phyloP scores from a whole-genome alignment of 179 eudicot genomes.

The Monotropa hypopitys region DNA sequence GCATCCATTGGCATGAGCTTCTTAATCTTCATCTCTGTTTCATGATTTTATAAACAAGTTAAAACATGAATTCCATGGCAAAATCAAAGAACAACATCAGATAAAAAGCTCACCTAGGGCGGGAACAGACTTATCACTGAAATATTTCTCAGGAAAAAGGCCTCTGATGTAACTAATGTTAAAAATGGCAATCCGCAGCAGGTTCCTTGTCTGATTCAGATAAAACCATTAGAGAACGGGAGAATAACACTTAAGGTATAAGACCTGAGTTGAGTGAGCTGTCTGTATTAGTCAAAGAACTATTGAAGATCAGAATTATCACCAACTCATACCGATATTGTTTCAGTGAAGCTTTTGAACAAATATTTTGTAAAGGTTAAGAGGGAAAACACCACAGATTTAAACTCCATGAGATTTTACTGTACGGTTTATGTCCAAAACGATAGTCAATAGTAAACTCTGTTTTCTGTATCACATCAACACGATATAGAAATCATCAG shows the following conservation, averaged over 20 bases:
- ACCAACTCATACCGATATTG: too few relatives aligned
- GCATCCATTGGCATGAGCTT: constrained; percentile 91
- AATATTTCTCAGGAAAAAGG: constrained; percentile 89
- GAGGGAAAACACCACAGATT: neutral
- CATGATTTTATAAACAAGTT: too few relatives aligned
- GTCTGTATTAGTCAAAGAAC: too few relatives aligned
- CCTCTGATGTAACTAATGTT: constrained; percentile 94
- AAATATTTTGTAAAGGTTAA: too few relatives aligned
- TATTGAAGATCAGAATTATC: too few relatives aligned
- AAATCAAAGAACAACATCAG: too few relatives aligned
- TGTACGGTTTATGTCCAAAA: neutral
- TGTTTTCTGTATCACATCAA: neutral
- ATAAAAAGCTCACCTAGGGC: constrained; percentile 50
- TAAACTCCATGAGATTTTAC: neutral
- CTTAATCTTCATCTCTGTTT: constrained; percentile 98
- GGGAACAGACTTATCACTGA: constrained; percentile 82
- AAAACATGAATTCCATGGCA: too few relatives aligned
- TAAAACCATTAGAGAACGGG: neutral
- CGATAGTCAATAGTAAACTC: neutral
- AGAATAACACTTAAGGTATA: neutral
- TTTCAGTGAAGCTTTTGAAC: neutral
- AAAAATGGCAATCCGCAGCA: constrained; percentile 80
- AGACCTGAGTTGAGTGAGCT: too few relatives aligned
- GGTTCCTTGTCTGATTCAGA: constrained; percentile 60
- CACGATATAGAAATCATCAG: neutral